phyloP scores from a whole-genome alignment of 169 alveolate species.

The Plasmodium ovale region DNA sequence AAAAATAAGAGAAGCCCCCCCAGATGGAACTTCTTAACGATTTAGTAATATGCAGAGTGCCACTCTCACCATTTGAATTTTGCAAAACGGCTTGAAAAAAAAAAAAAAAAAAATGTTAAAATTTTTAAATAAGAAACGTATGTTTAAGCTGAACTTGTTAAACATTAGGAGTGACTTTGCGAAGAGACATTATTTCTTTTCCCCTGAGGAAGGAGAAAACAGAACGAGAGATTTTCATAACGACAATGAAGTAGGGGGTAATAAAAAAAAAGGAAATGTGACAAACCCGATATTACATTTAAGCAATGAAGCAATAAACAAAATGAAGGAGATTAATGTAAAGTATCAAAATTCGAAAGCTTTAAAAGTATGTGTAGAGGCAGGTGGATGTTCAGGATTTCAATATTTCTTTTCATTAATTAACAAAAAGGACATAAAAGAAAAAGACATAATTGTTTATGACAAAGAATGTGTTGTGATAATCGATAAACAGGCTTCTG shows the following conservation, averaged over 20 bases:
- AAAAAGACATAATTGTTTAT: constrained; percentile 75
- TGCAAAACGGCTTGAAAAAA: not conserved
- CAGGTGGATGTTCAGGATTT: constrained; percentile 89
- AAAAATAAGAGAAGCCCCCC: too few species aligned
- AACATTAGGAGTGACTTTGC: not conserved
- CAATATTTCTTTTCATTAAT: constrained; percentile 81
- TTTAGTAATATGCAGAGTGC: not conserved
- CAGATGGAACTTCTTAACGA: not conserved
- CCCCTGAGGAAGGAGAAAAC: too few species aligned
- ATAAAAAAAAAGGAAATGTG: not conserved
- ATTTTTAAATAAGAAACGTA: not conserved
- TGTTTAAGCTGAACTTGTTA: not conserved
- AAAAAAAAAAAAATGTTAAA: constrained; percentile 2
- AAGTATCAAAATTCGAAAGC: constrained; percentile 71
- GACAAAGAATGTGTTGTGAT: constrained; percentile 75
- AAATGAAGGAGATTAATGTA: constrained; percentile 70
- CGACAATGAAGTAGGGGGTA: not conserved
- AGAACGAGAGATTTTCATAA: too few species aligned
- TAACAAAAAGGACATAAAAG: constrained; percentile 58
- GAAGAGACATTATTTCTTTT: not conserved
- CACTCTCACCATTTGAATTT: not conserved
- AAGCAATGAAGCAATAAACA: constrained; percentile 76
- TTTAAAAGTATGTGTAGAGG: constrained; percentile 79
- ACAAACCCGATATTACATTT: constrained; percentile 5
- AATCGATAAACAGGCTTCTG: constrained; percentile 79